Percentiles rank a stretch among this genome's conserved stretches.
Evolutionary conservation across 2,329 filamentous ascomycete species (phyloP).

Genomic region (Leptodontidium sp.): DNA sequence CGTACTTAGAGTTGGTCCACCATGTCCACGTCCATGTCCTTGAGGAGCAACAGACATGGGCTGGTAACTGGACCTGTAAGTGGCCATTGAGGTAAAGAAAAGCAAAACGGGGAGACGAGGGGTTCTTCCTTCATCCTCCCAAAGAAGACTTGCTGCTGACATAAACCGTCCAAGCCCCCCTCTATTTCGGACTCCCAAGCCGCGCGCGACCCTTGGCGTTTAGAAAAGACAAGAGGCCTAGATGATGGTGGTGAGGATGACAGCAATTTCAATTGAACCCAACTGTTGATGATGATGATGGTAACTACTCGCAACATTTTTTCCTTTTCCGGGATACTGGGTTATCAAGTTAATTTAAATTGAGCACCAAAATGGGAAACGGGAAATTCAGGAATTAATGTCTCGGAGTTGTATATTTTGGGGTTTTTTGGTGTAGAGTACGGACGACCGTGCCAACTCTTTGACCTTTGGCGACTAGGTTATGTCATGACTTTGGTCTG

Average conservation of each 20-base stretch:
- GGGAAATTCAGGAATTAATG: background rate
- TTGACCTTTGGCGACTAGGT: background rate
- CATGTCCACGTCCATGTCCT: no score
- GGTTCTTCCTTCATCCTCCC: background rate
- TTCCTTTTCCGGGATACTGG: background rate
- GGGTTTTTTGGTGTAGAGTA: background rate
- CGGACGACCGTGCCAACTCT: background rate
- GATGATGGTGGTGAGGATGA: background rate
- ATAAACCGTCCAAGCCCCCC: constrained; percentile 12
- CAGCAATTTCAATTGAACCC: background rate
- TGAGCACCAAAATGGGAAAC: background rate
- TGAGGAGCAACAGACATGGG: no score
- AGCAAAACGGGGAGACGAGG: background rate
- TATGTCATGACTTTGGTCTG: constrained; percentile 1
- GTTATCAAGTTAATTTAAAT: background rate
- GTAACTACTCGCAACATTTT: background rate
- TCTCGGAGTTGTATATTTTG: background rate
- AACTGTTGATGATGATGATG: background rate
- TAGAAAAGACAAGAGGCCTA: constrained; percentile 3
- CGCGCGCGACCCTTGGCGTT: constrained; percentile 23
- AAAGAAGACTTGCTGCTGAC: background rate
- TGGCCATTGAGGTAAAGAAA: background rate
- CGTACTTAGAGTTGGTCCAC: no score
- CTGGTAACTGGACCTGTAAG: no score
- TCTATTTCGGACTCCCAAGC: constrained; percentile 17